Conservation (phyloP, 495 filamentous ascomycete genomes). For the Friedmanniomyces endolithicus region DNA sequence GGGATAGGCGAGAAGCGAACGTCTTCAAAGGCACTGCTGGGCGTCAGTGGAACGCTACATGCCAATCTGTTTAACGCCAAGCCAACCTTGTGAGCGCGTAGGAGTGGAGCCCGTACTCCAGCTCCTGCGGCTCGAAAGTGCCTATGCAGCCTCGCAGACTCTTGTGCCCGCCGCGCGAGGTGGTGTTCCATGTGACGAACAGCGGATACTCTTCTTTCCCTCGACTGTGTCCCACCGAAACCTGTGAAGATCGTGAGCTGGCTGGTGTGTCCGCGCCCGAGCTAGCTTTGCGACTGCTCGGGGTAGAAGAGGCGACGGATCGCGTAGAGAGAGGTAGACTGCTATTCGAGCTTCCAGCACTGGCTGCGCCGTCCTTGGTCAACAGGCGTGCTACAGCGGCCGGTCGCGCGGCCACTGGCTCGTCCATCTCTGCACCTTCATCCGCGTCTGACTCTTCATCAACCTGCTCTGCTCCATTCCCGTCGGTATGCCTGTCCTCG, state of each 20-base stretch:
- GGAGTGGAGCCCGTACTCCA: conserved; percentile 56
- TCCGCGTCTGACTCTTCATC: conserved; percentile 25
- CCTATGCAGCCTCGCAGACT: conserved; percentile 89
- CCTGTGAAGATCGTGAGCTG: conserved; percentile 38
- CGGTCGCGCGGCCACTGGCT: conserved; percentile 11
- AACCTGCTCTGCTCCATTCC: conserved; percentile 16
- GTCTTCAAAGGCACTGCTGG: conserved; percentile 65
- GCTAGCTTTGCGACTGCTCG: conserved; percentile 35
- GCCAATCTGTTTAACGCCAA: not conserved
- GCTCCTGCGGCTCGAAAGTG: conserved; percentile 72
- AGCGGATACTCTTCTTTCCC: conserved; percentile 44
- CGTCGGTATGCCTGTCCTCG: conserved; percentile 24
- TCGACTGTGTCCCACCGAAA: conserved; percentile 27
- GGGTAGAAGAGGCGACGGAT: conserved; percentile 34
- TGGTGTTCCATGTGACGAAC: conserved; percentile 91
- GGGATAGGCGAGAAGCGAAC: conserved; percentile 69
- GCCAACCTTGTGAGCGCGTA: conserved; percentile 74
- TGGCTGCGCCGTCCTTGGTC: not conserved
- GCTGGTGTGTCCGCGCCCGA: conserved; percentile 32
- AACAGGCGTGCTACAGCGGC: conserved; percentile 17
- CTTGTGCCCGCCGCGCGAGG: conserved; percentile 44
- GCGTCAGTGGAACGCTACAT: not conserved
- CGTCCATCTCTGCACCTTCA: conserved; percentile 21
- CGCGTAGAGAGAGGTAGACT: conserved; percentile 30
- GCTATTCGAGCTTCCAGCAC: conserved; percentile 19